A percentile compares a stretch with the other conserved stretches of the same genome.
phyloP scores from a whole-genome alignment of 2,329 filamentous ascomycete genomes.

The Xylariales sp. region DNA sequence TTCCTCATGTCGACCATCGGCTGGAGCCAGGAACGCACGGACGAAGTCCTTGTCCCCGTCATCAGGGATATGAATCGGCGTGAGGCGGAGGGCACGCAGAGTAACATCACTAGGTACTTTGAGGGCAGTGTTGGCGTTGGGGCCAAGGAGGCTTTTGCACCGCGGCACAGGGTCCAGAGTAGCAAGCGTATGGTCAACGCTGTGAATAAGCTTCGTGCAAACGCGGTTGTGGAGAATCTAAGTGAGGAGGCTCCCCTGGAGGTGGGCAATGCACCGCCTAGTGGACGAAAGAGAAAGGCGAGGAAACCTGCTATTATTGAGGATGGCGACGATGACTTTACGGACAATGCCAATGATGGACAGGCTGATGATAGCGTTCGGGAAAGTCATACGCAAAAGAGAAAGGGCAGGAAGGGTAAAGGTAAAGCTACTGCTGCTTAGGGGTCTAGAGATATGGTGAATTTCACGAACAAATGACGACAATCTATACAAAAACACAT shows the following conservation, averaged over 20 bases:
- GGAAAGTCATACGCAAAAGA: constrained; percentile 7
- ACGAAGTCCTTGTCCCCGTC: constrained; percentile 92
- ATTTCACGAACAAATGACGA: no score
- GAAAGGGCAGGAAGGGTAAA: constrained; percentile 9
- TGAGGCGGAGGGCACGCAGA: constrained; percentile 85
- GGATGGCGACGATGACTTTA: constrained; percentile 18
- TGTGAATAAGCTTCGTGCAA: constrained; percentile 60
- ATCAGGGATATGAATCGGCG: constrained; percentile 92
- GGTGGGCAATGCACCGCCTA: constrained; percentile 11
- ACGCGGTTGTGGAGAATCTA: constrained; percentile 32
- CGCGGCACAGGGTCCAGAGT: constrained; percentile 58
- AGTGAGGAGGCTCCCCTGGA: constrained; percentile 11
- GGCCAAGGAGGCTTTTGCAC: constrained; percentile 62
- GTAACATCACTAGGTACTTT: constrained; percentile 93
- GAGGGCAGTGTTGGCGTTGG: constrained; percentile 68
- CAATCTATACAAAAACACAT: no score
- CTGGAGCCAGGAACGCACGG: constrained; percentile 86
- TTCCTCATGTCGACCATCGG: constrained; percentile 92
- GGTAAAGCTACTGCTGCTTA: no score
- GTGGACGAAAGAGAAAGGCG: constrained; percentile 29
- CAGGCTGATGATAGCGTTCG: constrained; percentile 12
- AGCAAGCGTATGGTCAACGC: constrained; percentile 76
- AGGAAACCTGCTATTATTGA: constrained; percentile 13
- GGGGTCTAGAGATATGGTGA: no score
- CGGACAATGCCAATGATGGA: constrained; percentile 10